Evolutionary conservation across 305 asterid species (phyloP).

Genomic region (Stenogyne calaminthoides): DNA sequence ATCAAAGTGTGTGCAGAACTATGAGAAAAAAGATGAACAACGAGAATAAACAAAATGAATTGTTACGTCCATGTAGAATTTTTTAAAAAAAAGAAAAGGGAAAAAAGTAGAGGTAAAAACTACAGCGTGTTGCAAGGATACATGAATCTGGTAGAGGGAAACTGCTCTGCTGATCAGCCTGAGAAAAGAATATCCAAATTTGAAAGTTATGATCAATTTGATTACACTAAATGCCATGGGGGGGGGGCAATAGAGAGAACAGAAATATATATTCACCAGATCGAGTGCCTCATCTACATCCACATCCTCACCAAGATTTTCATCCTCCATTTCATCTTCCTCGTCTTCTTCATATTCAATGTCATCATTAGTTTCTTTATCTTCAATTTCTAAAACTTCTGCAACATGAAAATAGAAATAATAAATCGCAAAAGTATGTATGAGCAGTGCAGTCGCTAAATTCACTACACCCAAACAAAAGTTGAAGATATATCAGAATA

Average conservation of each 20-base stretch:
- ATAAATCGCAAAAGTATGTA: conserved; percentile 4
- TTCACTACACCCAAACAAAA: conserved; percentile 19
- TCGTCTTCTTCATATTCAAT: conserved; percentile 58
- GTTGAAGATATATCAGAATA: conserved; percentile 9
- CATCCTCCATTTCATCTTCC: conserved; percentile 69
- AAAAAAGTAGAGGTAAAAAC: neutral
- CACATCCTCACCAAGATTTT: conserved; percentile 58
- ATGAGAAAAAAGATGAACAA: neutral
- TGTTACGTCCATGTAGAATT: neutral
- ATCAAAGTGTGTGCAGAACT: neutral
- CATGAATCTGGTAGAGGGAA: conserved; percentile 50
- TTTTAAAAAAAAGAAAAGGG: neutral
- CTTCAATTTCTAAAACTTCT: conserved; percentile 56
- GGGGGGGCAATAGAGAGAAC: neutral
- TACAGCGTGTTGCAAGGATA: conserved; percentile 55
- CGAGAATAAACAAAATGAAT: neutral
- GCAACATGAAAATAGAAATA: conserved; percentile 29
- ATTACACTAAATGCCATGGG: neutral
- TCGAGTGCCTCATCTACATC: conserved; percentile 62
- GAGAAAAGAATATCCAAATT: conserved; percentile 29
- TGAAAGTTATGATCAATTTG: neutral
- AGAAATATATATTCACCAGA: conserved; percentile 37
- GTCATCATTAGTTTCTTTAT: conserved; percentile 56
- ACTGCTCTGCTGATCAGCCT: conserved; percentile 58
- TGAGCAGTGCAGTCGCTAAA: neutral